Conservation (phyloP, 768 basidiomycete species). For the Suillus occidentalis region DNA sequence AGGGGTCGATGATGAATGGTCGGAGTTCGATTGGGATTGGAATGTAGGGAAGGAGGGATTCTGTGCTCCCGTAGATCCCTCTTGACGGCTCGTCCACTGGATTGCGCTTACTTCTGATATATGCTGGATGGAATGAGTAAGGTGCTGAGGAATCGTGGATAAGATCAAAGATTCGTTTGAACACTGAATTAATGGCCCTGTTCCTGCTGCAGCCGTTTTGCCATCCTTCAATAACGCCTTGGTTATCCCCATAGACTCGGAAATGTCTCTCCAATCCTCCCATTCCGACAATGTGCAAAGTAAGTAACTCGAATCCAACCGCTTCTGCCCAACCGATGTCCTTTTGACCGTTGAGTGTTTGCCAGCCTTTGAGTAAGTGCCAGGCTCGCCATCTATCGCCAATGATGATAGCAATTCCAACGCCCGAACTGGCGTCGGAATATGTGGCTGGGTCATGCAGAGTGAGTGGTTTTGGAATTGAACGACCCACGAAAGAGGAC, state of each 20-base stretch:
- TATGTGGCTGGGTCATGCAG: conserved; percentile 5
- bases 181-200: too few species aligned
- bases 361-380: too few species aligned
- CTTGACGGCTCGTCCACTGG: conserved; percentile 40
- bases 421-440: conserved; percentile 17
- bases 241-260: too few species aligned
- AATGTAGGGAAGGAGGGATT: conserved; percentile 32
- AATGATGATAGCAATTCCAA: conserved; percentile 23
- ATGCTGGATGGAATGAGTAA: conserved; percentile 11
- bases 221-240: too few species aligned
- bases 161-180: background rate
- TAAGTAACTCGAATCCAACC: too few species aligned
- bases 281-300: too few species aligned
- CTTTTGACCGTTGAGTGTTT: too few species aligned
- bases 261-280: too few species aligned
- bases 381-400: conserved; percentile 21
- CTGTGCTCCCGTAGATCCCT: conserved; percentile 24
- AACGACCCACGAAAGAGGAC: background rate
- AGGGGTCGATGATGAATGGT: background rate
- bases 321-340: too few species aligned
- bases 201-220: too few species aligned
- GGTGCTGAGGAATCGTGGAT: background rate
- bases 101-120: conserved; percentile 36
- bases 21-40: conserved; percentile 27
- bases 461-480: conserved; percentile 7